A percentile compares a stretch with the other conserved stretches of the same genome.
phyloP scores from a whole-genome alignment of 2,329 filamentous ascomycete species.

The Onygena corvina region DNA sequence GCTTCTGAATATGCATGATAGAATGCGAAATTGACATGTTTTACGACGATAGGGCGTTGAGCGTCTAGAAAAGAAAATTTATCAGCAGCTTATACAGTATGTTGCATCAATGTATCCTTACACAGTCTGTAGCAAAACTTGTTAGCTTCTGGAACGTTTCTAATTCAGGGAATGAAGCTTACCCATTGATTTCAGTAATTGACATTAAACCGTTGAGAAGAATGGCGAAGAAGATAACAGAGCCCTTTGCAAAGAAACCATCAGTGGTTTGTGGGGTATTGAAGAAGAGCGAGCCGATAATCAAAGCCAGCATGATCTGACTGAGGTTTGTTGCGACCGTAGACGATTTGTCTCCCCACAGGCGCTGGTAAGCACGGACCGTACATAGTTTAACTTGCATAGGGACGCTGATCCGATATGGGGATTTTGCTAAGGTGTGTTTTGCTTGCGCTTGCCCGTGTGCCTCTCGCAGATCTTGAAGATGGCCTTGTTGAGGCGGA shows the following conservation, averaged over 20 bases:
- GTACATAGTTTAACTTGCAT: slow-evolving; percentile 75
- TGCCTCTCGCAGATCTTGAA: slow-evolving; percentile 23
- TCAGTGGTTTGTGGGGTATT: slow-evolving; percentile 50
- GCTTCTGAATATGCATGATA: slow-evolving; percentile 86
- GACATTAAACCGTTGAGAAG: slow-evolving; percentile 51
- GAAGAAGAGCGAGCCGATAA: slow-evolving; percentile 51
- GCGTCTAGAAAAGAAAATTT: slow-evolving; percentile 48
- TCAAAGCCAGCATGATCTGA: slow-evolving; percentile 62
- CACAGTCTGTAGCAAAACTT: slow-evolving; percentile 16
- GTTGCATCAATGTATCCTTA: slow-evolving; percentile 6
- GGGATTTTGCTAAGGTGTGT: slow-evolving; percentile 33
- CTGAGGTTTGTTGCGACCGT: slow-evolving; percentile 54
- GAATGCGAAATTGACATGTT: slow-evolving; percentile 74
- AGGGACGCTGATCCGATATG: slow-evolving; percentile 64
- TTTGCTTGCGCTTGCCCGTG: slow-evolving; percentile 28
- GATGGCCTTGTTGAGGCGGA: slow-evolving; percentile 24
- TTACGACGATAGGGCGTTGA: slow-evolving; percentile 85
- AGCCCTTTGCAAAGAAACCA: slow-evolving; percentile 67
- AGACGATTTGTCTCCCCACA: slow-evolving; percentile 63
- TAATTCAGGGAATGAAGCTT: background rate
- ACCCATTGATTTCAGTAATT: slow-evolving; percentile 57
- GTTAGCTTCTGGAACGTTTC: background rate
- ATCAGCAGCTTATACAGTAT: background rate
- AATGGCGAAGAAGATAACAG: slow-evolving; percentile 74
- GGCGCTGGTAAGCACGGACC: slow-evolving; percentile 63